phyloP scores from a whole-genome alignment of 495 filamentous ascomycete species.

The Pseudoneurospora amorphoporcata region DNA sequence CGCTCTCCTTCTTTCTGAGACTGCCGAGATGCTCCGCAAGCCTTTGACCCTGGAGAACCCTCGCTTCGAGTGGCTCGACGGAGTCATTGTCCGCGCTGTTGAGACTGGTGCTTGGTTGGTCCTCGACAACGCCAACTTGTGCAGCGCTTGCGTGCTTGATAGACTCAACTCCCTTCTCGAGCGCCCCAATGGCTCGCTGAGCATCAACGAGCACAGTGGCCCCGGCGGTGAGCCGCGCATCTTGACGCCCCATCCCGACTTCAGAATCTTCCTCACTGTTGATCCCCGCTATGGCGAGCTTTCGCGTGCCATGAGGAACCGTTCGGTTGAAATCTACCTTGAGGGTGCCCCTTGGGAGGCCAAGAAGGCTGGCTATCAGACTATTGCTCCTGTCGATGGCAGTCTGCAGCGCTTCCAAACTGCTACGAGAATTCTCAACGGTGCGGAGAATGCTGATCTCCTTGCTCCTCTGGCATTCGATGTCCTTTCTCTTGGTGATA shows the following conservation, averaged over 20 bases:
- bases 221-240: conserved; percentile 71
- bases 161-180: conserved; percentile 91
- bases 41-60: conserved; percentile 49
- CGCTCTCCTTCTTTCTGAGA: conserved; percentile 16
- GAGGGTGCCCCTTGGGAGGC: conserved; percentile 20
- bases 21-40: conserved; percentile 29
- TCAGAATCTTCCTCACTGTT: conserved; percentile 89
- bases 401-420: conserved; percentile 27
- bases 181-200: conserved; percentile 66
- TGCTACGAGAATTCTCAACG: conserved; percentile 10
- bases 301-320: conserved; percentile 92
- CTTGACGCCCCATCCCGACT: conserved; percentile 73
- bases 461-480: conserved; percentile 22
- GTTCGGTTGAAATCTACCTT: conserved; percentile 83
- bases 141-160: conserved; percentile 88
- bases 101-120: conserved; percentile 85
- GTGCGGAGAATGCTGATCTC: conserved; percentile 7
- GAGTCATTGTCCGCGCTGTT: conserved; percentile 77
- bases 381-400: conserved; percentile 33
- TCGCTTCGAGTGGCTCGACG: conserved; percentile 93
- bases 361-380: conserved; percentile 8
- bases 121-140: conserved; percentile 94
- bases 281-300: conserved; percentile 89
- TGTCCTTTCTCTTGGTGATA: conserved; percentile 27
- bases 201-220: conserved; percentile 82